Conservation (phyloP, 164 flowering plant genomes). For the Vitis rotundifolia region DNA sequence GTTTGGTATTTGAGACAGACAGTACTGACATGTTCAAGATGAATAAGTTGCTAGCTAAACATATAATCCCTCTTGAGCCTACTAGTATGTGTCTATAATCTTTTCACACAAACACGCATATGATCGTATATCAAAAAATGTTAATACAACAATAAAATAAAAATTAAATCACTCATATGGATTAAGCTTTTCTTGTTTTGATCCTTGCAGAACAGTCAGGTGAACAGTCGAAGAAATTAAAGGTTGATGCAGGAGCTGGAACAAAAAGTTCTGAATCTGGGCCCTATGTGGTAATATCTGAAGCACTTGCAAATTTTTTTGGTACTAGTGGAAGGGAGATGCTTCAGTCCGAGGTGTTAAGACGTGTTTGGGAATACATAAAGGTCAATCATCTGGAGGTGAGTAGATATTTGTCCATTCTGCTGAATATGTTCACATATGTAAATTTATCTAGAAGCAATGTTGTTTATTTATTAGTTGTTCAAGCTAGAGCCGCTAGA, state of each 20-base stretch:
- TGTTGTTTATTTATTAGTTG: no score
- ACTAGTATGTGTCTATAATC: slow-evolving; percentile 45
- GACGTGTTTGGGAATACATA: slow-evolving; percentile 78
- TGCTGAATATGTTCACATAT: neutral
- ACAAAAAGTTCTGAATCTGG: slow-evolving; percentile 41
- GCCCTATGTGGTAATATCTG: slow-evolving; percentile 65
- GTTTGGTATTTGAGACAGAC: slow-evolving; percentile 87
- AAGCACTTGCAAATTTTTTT: slow-evolving; percentile 75
- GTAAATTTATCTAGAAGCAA: neutral
- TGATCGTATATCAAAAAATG: no score
- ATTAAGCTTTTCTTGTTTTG: neutral
- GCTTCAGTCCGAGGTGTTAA: slow-evolving; percentile 54
- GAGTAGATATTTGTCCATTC: slow-evolving; percentile 8
- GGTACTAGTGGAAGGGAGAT: slow-evolving; percentile 75
- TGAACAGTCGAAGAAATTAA: slow-evolving; percentile 51
- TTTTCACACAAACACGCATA: no score
- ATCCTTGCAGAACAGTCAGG: slow-evolving; percentile 55
- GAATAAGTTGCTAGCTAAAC: slow-evolving; percentile 53
- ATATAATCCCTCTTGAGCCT: slow-evolving; percentile 69
- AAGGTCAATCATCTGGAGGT: slow-evolving; percentile 79
- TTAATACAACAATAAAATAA: no score
- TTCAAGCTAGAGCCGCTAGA: no score
- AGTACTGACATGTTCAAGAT: slow-evolving; percentile 94
- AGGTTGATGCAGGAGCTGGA: slow-evolving; percentile 46
- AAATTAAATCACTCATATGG: no score